These are phyloP conservation scores for Lachancea sp. DNA, from an alignment of 805 yeast species.

Conservation along the genomic window DNA sequence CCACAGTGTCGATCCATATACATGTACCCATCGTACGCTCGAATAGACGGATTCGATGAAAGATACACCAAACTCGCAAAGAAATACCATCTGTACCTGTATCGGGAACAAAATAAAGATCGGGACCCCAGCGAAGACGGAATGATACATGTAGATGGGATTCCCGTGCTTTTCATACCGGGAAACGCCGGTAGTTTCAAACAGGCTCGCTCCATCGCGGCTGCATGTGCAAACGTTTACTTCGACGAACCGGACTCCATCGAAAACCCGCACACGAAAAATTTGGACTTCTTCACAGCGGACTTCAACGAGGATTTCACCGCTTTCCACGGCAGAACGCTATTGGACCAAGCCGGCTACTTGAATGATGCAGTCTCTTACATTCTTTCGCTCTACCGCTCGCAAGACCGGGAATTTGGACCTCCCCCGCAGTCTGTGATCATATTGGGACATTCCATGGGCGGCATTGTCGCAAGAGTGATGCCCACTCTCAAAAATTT, in stretches of 20 bases:
- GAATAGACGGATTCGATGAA: conserved; percentile 69
- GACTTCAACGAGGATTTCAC: conserved; percentile 95
- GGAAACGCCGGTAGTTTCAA: conserved; percentile 95
- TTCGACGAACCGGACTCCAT: conserved; percentile 31
- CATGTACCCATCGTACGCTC: conserved; percentile 82
- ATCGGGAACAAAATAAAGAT: conserved; percentile 76
- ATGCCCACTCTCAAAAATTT: conserved; percentile 78
- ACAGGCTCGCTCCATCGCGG: conserved; percentile 89
- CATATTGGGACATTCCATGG: conserved; percentile 91
- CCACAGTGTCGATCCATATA: conserved; percentile 59
- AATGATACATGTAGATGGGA: conserved; percentile 48
- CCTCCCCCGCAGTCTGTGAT: conserved; percentile 62
- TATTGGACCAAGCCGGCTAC: conserved; percentile 90
- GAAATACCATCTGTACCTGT: conserved; percentile 78
- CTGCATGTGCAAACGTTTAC: conserved; percentile 59
- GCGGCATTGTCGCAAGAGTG: conserved; percentile 88
- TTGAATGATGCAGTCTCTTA: conserved; percentile 79
- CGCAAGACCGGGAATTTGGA: conserved; percentile 20
- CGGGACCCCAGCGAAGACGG: conserved; percentile 40
- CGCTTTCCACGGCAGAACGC: conserved; percentile 91
- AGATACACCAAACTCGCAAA: conserved; percentile 49
- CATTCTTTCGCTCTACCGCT: conserved; percentile 60
- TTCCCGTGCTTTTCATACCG: conserved; percentile 89
- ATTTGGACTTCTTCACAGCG: conserved; percentile 81
- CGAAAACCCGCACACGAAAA: conserved; percentile 31